Conservation (phyloP, 306 rosid genomes). For the Spatholobus suberectus region DNA sequence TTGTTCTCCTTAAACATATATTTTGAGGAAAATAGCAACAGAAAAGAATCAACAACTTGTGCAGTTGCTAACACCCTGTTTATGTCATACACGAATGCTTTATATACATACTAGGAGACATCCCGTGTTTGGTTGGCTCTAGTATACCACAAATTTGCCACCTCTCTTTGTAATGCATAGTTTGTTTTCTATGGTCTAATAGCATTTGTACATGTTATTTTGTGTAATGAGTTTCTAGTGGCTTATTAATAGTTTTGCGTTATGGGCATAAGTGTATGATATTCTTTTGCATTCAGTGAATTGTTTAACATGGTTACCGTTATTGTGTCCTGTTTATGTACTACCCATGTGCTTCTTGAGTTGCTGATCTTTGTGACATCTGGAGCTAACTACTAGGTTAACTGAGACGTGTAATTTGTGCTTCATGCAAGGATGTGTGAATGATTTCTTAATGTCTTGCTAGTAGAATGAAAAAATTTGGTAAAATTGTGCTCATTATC, state of each 20-base stretch:
- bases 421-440: background rate
- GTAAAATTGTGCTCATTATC: background rate
- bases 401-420: background rate
- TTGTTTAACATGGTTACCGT: background rate
- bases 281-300: background rate
- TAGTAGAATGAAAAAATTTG: background rate
- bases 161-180: conserved; percentile 21
- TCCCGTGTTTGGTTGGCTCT: conserved; percentile 30
- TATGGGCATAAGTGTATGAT: background rate
- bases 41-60: conserved; percentile 30
- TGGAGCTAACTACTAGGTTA: too few relatives aligned
- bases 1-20: conserved; percentile 14
- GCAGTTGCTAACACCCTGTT: conserved; percentile 15
- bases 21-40: conserved; percentile 31
- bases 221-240: conserved; percentile 18
- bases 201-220: conserved; percentile 37
- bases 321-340: background rate
- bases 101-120: conserved; percentile 35
- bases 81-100: conserved; percentile 27
- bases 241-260: conserved; percentile 20
- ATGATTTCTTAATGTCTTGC: background rate
- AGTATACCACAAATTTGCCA: conserved; percentile 33
- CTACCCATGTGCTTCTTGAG: background rate
- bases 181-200: conserved; percentile 14
- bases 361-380: too few relatives aligned